Base-by-base conservation (phyloP, 2,329 filamentous ascomycete genomes). In the Neopestalotiopsis sp. region DNA sequence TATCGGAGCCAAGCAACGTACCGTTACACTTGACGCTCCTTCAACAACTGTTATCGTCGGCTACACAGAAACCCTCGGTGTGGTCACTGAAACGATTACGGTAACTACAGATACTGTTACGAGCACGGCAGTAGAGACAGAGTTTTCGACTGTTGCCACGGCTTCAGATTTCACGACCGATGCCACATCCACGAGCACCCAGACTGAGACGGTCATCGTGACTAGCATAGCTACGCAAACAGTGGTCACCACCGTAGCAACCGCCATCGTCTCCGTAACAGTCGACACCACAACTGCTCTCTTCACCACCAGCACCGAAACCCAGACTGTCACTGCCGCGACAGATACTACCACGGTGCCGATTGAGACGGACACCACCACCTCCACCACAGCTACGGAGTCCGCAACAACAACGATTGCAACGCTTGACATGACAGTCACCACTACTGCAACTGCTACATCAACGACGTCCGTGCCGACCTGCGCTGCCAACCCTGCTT, bases 1-100 rank as follows among this genome's bases (percentile, higher is more conserved):
- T 30, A 58, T 24, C 28, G 56, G 56, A 58, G 56, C 56, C 56
- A 58, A 58, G 56, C 56, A 58, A 58, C 12, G 56, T 58, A 58
- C 56, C n/a, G 1, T 30, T 9, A 30, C 28, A 12, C 56, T 58
- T 30, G 4, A 58, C 4, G 56, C 56, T 12, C 20, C 56, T 30
- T 58, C 28, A 30, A 58, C 4, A 5, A 58, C 56, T 58, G 3
- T 58, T 58, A 9, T 30, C 28, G 56, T 58, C 4, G 9, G n/a
- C 20, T 58, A 58, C 56, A 58, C 56, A 58, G 20, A 30, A 14
- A 58, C 28, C n/a, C 56, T 58, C 28, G 56, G 56, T 30, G 13
- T 45, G 14, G 56, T 58, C 28, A 30, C 56, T 58, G 20, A 58
- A 3, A 58, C 56, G 13, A 30, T 58, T 9, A 58, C 56, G 9